Base-by-base conservation (phyloP, 164 flowering plant genomes). In the Vitis vinifera region DNA sequence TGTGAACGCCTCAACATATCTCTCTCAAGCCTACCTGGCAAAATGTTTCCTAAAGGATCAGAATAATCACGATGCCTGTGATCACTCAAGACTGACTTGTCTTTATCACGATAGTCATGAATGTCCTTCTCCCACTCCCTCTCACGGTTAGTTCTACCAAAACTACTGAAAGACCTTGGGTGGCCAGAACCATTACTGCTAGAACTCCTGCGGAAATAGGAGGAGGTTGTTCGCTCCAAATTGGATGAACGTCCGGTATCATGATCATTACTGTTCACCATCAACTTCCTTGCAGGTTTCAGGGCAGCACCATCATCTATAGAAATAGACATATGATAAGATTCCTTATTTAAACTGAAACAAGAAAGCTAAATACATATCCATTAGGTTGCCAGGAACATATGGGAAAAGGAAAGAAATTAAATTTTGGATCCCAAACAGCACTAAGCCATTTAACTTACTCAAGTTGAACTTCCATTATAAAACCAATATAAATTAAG, bases 1-100 rank as follows among this genome's bases (percentile, higher is more conserved):
- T 79, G 80, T 9, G 84, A 75, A 53, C 77, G 81, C 65, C 81
- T 75, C 57, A 80, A 58, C 11, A 59, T 55, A 47, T 80, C 74
- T 74, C 69, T 78, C 60, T 72, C 80, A 66, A 71, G 9, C 58
- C 73, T 76, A 19, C 75, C 49, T 7, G 72, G 50, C 4, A 73
- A 69, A 30, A 73, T 56, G 44, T 27, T 69, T 48, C 58, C 69
- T 58, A 74, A 15, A 3, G 82, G 72, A 60, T 77, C 82, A 51
- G 73, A 60, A 64, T 29, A 60, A 14, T 79, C 74, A 48, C 30
- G 75, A 30, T 66, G 62, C 78, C 74, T 56, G 37, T 57, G 29
- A 59, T 62, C 68, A 50, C 57, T 30, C 11, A 62, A 56, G 52
- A 49, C 2, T 19, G 67, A 64, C 52, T 56, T 75, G 23, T 82